phyloP scores from a whole-genome alignment of 805 yeast species.

The Isabelozyma heimii region DNA sequence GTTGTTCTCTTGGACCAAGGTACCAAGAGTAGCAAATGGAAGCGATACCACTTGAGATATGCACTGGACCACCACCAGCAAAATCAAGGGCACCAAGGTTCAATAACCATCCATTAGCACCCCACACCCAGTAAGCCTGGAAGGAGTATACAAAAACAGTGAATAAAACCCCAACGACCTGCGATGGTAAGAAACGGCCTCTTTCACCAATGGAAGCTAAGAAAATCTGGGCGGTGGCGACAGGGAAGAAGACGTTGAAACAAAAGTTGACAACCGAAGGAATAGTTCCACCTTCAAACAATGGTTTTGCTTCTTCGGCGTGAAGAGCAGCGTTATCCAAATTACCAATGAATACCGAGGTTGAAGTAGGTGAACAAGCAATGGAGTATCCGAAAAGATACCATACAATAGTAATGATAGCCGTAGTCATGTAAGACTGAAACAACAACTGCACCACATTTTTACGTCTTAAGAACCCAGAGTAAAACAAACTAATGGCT shows the following conservation, averaged over 20 bases:
- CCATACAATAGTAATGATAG: conserved; percentile 39
- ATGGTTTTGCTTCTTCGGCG: conserved; percentile 37
- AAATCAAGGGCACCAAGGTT: conserved; percentile 45
- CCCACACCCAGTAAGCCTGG: conserved; percentile 48
- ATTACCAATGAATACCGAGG: conserved; percentile 30
- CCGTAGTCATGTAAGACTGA: conserved; percentile 43
- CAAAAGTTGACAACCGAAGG: conserved; percentile 46
- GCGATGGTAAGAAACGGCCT: conserved; percentile 39
- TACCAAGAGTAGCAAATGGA: conserved; percentile 41
- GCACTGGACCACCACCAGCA: conserved; percentile 53
- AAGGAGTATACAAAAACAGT: conserved; percentile 45
- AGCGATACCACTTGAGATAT: conserved; percentile 43
- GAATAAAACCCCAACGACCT: conserved; percentile 40
- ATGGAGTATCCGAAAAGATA: conserved; percentile 45
- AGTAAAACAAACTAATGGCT: conserved; percentile 43
- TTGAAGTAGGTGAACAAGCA: conserved; percentile 34
- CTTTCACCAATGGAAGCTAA: conserved; percentile 44
- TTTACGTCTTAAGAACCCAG: conserved; percentile 42
- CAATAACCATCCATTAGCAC: conserved; percentile 42
- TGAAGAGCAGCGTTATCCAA: conserved; percentile 39
- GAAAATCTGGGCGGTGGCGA: conserved; percentile 49
- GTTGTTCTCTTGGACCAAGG: conserved; percentile 37
- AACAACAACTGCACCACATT: conserved; percentile 43
- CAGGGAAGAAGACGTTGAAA: conserved; percentile 45
- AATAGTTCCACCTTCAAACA: conserved; percentile 43